Evolutionary conservation across 257 asterid genomes (phyloP), one percentile per base, ranked within the genome.

Genomic region (Nicotiana otophora): DNA sequence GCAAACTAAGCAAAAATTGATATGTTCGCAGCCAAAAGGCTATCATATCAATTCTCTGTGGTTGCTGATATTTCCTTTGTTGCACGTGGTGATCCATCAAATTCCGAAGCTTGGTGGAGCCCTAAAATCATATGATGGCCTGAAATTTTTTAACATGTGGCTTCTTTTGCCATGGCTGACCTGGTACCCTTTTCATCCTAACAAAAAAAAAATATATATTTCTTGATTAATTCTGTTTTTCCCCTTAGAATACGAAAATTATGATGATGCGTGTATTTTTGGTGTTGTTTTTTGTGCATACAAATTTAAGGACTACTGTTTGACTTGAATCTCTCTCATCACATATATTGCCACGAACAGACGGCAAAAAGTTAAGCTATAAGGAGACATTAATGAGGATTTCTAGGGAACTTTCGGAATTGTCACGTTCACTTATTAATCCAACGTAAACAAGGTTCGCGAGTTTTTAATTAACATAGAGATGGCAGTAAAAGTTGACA

Each of bases 131-230:
- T 60, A 14, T 34, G 26, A 74, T 55, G 20, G 3, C n/a, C 39
- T 51, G 23, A 23, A 75, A 26, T 2, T 1, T 14, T 15, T 62
- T 68, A 74, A 86, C 88, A 80, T 19, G 78, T 86, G 88, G 80
- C 77, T 42, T 46, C 54, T 62, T 75, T 57, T 12, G 2, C 28
- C 34, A 14, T 17, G 61, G 23, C 23, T 65, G 46, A 55, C 63
- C 77, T 76, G 75, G 51, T 58, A 19, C 4, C 5, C n/a, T 36
- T 81, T 68, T 70, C 83, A 12, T 65, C 78, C 68, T 81, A 63
- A 70, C 3, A 84, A 54, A 62, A 26, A 14, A 30, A 48, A 48
- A 48, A 46, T 0, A 31, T 3, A 31, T 26, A 26, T 63, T 63
- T 62, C 34, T 19, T 11, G 17, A 55, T 55, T 53, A 53, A 19